phyloP scores from a whole-genome alignment of 306 rosid genomes.

The Amphicarpaea edgeworthii region DNA sequence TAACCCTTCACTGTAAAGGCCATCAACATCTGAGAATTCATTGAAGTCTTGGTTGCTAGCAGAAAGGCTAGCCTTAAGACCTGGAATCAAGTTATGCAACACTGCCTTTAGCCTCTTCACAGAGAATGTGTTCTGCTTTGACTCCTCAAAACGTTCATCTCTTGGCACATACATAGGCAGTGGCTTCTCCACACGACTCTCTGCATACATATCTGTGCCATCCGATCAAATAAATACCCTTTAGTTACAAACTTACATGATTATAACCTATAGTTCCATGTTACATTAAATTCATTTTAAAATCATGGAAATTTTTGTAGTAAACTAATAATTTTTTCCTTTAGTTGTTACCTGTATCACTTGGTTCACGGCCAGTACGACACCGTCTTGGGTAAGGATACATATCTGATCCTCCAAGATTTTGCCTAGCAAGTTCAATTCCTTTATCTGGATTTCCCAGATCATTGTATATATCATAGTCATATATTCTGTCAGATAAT shows the following conservation, averaged over 20 bases:
- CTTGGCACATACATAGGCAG: conserved; percentile 90
- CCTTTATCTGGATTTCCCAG: conserved; percentile 91
- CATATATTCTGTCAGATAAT: conserved; percentile 76
- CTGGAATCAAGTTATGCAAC: conserved; percentile 78
- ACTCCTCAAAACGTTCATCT: conserved; percentile 93
- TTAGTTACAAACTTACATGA: neutral
- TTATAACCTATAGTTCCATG: neutral
- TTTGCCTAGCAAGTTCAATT: conserved; percentile 68
- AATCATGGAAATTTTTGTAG: neutral
- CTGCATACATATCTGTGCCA: conserved; percentile 63
- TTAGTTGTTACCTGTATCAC: conserved; percentile 60
- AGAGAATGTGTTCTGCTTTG: conserved; percentile 69
- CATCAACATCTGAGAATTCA: conserved; percentile 82
- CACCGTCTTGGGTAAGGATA: conserved; percentile 91
- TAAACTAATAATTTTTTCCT: neutral
- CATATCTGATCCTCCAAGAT: conserved; percentile 66
- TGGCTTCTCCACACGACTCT: conserved; percentile 93
- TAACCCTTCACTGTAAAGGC: conserved; percentile 81
- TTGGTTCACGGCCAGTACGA: conserved; percentile 90
- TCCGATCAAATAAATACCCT: neutral
- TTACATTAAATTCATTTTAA: neutral
- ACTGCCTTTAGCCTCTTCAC: conserved; percentile 84
- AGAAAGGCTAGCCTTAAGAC: conserved; percentile 71
- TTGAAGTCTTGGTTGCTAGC: conserved; percentile 72
- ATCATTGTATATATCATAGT: conserved; percentile 83